Percentiles rank a stretch among this genome's conserved stretches.
These are phyloP conservation scores for Elongisporangium undulatum DNA, from an alignment of 352 stramenopile species.

Conservation along the genomic window DNA sequence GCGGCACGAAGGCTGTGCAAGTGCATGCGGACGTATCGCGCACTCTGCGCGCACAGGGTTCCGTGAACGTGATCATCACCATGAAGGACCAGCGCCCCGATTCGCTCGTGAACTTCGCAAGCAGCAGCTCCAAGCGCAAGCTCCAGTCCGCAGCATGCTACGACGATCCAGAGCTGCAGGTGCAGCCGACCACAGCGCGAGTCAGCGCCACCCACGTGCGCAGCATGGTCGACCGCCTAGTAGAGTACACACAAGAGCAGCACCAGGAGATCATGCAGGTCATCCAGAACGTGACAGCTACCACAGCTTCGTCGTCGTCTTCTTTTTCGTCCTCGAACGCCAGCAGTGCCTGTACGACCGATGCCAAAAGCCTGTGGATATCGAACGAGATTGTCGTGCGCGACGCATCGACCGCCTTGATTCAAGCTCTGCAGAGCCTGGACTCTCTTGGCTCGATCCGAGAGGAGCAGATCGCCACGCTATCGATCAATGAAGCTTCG, in stretches of 20 bases:
- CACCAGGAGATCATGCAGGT: neutral
- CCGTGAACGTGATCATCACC: neutral
- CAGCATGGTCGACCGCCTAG: neutral
- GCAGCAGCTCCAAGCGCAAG: neutral
- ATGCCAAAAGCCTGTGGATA: constrained; percentile 39
- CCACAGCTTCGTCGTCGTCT: neutral
- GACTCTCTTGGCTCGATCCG: constrained; percentile 23
- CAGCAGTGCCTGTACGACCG: neutral
- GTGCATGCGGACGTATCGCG: neutral
- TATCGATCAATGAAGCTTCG: constrained; percentile 10
- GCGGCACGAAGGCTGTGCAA: neutral
- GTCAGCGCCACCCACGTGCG: neutral
- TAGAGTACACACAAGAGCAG: neutral
- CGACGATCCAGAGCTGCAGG: neutral
- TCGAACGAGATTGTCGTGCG: constrained; percentile 40
- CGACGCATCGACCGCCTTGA: constrained; percentile 23
- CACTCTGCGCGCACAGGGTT: neutral
- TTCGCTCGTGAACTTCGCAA: neutral
- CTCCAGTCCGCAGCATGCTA: neutral
- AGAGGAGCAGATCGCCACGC: constrained; percentile 14
- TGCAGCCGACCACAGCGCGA: neutral
- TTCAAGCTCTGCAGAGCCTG: constrained; percentile 24
- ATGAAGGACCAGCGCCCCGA: neutral
- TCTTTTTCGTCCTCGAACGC: neutral
- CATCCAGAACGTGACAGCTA: neutral